These are phyloP conservation scores for Porphyrellus cyaneotinctus DNA, from an alignment of 768 basidiomycete genomes.

Conservation along the genomic window DNA sequence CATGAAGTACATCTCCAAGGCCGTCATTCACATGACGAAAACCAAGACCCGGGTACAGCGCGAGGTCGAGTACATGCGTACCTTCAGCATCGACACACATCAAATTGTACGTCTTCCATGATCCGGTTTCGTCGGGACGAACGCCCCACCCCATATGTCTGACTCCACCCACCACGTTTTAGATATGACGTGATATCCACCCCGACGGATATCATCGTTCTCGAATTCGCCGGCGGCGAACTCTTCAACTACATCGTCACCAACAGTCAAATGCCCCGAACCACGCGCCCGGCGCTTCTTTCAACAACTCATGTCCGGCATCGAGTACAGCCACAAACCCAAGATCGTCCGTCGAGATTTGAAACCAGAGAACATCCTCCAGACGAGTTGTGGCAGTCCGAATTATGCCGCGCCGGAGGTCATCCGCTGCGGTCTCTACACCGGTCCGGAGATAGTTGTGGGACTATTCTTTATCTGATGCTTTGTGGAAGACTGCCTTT, in stretches of 20 bases:
- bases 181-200: constrained; percentile 91
- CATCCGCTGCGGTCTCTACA: constrained; percentile 91
- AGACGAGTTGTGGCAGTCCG: no score
- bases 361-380: no score
- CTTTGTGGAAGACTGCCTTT: no score
- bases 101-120: constrained; percentile 86
- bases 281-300: constrained; percentile 76
- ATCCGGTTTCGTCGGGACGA: no score
- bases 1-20: no score
- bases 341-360: no score
- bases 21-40: constrained; percentile 84
- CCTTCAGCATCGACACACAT: constrained; percentile 92
- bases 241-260: constrained; percentile 97
- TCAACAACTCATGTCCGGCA: no score
- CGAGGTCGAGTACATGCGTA: constrained; percentile 96
- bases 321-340: no score
- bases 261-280: constrained; percentile 90
- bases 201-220: constrained; percentile 92
- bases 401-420: constrained; percentile 98
- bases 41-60: constrained; percentile 90
- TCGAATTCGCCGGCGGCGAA: constrained; percentile 95
- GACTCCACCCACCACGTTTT: no score
- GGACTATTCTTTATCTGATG: no score
- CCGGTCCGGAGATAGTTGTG: constrained; percentile 97
- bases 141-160: no score